These are phyloP conservation scores for Dictyostelium firmibasis DNA, from an alignment of 78 protist species.

Conservation along the genomic window DNA sequence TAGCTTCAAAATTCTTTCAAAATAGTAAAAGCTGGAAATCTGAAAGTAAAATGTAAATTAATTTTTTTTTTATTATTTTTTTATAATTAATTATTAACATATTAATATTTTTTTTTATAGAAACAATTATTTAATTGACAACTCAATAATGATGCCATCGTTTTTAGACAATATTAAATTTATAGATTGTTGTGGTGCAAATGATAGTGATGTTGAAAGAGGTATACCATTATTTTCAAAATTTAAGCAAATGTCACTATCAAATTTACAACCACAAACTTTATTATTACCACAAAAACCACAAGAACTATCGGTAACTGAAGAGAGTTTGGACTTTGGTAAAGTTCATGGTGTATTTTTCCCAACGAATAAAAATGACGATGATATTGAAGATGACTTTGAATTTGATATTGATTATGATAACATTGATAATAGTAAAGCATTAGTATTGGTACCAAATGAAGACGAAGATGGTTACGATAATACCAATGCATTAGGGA, in stretches of 20 bases:
- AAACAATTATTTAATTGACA: constrained; percentile 28
- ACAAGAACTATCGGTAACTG: not conserved
- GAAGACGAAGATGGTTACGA: not conserved
- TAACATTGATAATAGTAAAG: not conserved
- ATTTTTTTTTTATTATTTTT: not conserved
- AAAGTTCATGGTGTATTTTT: constrained; percentile 63
- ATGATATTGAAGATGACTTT: not conserved
- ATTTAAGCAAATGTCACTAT: not conserved
- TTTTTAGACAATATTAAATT: constrained; percentile 48
- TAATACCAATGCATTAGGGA: too few relatives aligned
- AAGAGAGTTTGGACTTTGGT: not conserved
- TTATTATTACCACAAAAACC: not conserved
- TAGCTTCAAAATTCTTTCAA: constrained; percentile 47
- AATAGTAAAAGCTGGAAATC: not conserved
- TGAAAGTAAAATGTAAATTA: constrained; percentile 32
- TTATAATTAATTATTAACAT: too few relatives aligned
- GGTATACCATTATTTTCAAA: constrained; percentile 48
- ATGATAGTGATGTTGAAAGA: not conserved
- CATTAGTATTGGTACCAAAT: not conserved
- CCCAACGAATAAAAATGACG: not conserved
- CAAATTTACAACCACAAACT: not conserved
- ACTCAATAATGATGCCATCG: constrained; percentile 24
- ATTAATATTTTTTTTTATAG: not conserved
- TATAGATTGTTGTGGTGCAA: constrained; percentile 1
- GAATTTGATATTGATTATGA: not conserved